Evolutionary conservation across 257 asterid genomes (phyloP), one percentile per base, ranked within the genome.

Genomic region (Lycium ferocissimum): DNA sequence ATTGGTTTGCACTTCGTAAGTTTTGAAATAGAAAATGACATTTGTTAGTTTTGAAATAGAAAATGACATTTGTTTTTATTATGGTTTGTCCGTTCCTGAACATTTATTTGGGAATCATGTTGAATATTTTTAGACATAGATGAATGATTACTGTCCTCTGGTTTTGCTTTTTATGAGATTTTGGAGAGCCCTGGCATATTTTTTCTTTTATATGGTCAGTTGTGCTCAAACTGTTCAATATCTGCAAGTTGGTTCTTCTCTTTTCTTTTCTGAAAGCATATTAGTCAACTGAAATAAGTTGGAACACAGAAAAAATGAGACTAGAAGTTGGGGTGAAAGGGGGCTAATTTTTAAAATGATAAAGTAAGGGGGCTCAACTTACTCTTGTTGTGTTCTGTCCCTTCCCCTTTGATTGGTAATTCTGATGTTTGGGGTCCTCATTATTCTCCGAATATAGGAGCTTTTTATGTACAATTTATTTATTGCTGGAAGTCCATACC

Each of bases 171-270:
- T 37, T 33, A 5, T 13, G n/a, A 66, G 18, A 66, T 66, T 66
- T 66, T 11, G 47, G 45, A 13, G 37, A 33, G n/a, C 73, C 43
- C 37, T 2, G 6, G 22, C 73, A 4, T 66, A 4, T 26, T 66
- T 33, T 66, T 9, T 35, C 45, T 33, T 65, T 66, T 66, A 37
- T 53, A 17, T 26, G 33, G 82, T 78, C 49, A 26, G 26, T 53
- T 53, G 45, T 78, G 56, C 37, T 72, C 80, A 72, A 72, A n/a
- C 35, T 10, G 18, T 72, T 40, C 7, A 38, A 18, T 43, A 11
- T 49, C 57, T 49, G 81, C 61, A 8, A 72, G 43, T 75, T 75
- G 81, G 13, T 13, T 75, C 81, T 75, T 47, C 62, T 75, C 61
- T 22, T 22, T 13, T 20, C 43, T 75, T 75, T 35, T 69, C 49